Conservation (phyloP, 352 stramenopile genomes). For the Pythium scleroteichum region DNA sequence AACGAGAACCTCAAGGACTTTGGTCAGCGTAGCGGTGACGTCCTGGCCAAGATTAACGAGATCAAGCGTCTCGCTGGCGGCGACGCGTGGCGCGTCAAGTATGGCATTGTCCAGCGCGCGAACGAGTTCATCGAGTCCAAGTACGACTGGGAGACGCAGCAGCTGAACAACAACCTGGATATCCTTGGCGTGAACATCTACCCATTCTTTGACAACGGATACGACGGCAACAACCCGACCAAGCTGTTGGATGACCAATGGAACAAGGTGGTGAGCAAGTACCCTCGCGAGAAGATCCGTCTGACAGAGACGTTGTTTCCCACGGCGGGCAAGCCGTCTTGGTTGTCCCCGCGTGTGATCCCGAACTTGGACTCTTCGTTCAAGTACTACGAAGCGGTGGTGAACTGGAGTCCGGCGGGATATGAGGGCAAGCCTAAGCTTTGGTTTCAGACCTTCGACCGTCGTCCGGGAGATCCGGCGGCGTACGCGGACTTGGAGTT, state of each 20-base stretch:
- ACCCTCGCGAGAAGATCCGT: constrained; percentile 29
- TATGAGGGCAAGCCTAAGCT: constrained; percentile 31
- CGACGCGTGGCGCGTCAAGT: constrained; percentile 43
- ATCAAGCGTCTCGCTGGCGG: constrained; percentile 26
- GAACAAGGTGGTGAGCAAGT: constrained; percentile 29
- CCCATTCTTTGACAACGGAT: constrained; percentile 39
- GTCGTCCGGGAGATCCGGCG: constrained; percentile 28
- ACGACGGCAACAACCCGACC: constrained; percentile 23
- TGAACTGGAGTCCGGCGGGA: constrained; percentile 28
- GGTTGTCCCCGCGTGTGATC: constrained; percentile 16
- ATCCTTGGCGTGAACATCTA: constrained; percentile 44
- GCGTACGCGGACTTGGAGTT: constrained; percentile 25
- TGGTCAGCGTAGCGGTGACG: constrained; percentile 15
- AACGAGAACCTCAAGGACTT: constrained; percentile 37
- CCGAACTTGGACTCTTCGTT: constrained; percentile 27
- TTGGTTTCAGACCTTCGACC: constrained; percentile 46
- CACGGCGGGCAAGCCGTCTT: constrained; percentile 25
- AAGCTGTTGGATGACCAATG: constrained; percentile 30
- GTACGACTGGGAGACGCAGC: constrained; percentile 20
- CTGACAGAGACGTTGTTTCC: constrained; percentile 40
- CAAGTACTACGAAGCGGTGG: constrained; percentile 35
- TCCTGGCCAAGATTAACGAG: constrained; percentile 33
- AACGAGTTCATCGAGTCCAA: constrained; percentile 30
- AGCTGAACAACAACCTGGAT: constrained; percentile 21
- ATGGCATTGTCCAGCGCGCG: constrained; percentile 48